Percentiles rank a stretch among this genome's conserved stretches.
phyloP scores from a whole-genome alignment of 257 asterid species.

The Solanum pimpinellifolium region DNA sequence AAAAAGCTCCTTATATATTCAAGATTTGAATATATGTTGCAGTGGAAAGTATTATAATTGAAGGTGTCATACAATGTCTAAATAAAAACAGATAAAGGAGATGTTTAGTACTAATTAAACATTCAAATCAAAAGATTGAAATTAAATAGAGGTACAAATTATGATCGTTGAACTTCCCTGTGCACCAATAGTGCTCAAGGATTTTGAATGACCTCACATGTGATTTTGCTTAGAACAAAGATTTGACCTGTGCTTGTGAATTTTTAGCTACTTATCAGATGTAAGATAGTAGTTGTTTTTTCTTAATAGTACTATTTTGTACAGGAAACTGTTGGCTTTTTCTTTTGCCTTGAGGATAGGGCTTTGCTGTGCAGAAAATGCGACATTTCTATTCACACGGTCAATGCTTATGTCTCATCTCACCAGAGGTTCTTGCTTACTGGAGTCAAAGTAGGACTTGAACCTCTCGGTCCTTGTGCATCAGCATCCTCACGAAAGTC shows the following conservation, averaged over 20 bases:
- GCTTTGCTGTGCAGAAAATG: slow-evolving; percentile 87
- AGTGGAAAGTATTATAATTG: too few relatives aligned
- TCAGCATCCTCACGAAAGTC: slow-evolving; percentile 34
- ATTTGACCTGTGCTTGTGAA: background rate
- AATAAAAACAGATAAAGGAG: too few relatives aligned
- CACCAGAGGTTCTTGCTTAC: slow-evolving; percentile 84
- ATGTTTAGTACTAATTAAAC: too few relatives aligned
- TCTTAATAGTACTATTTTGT: background rate
- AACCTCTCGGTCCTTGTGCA: slow-evolving; percentile 33
- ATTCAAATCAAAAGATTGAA: too few relatives aligned
- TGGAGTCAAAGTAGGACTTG: slow-evolving; percentile 82
- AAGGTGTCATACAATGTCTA: too few relatives aligned
- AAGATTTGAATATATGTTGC: too few relatives aligned
- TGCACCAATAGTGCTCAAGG: background rate
- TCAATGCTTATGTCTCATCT: slow-evolving; percentile 48
- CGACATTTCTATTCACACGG: slow-evolving; percentile 63
- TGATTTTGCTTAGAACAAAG: background rate
- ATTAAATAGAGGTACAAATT: too few relatives aligned
- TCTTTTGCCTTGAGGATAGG: slow-evolving; percentile 94
- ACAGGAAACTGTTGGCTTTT: slow-evolving; percentile 82
- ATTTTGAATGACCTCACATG: background rate
- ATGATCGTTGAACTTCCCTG: background rate
- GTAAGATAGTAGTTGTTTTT: background rate
- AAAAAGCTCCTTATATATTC: too few relatives aligned
- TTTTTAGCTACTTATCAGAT: background rate